Base-by-base conservation (phyloP, 2,329 filamentous ascomycete genomes). In the Talaromyces rugulosus region DNA sequence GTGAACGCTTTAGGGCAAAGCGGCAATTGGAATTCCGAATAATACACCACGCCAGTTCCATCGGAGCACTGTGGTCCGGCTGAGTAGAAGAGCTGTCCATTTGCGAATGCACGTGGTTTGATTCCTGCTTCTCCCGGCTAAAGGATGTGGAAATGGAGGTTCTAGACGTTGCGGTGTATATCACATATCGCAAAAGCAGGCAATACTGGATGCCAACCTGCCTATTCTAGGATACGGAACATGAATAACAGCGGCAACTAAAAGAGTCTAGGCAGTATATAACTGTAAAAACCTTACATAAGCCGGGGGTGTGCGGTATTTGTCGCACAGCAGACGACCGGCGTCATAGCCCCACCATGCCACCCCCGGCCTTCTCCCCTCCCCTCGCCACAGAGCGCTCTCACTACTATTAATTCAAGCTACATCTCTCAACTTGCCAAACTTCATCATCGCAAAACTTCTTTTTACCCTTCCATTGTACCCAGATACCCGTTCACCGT, bases 401-500 rank as follows among this genome's bases (percentile, higher is more conserved):
- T 33, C 11, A 8, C 11, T 18, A 18, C n/a, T 47, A 47, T 47
- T 47, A 47, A 47, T 47, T 47, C 44, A 27, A 23, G 40, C 60
- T 42, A 47, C 59, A 12, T 51, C 36, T 53, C 30, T 34, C 52
- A 34, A 36, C 44, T 51, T 5, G 16, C 18, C 8, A 28, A 28
- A 9, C 44, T 51, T 51, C 9, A 14, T 50, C 7, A 8, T 27
- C n/a, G 44, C n/a, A 18, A 50, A 11, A 23, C 23, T 23, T 23
- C n/a, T 4, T 50, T 27, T 23, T 47, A 3, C 18, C 4, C 18
- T 40, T 16, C 11, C 3, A 14, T 36, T 14, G 4, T 56, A 36
- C 14, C 5, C 54, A 63, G 58, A 63, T 60, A 61, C 33, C 9
- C 62, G 44, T 42, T 50, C 52, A 62, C 44, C 42, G 59, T 62